A percentile compares a stretch with the other conserved stretches of the same genome.
These are phyloP conservation scores for Dentipellis fragilis DNA, from an alignment of 768 basidiomycete species.

Conservation along the genomic window DNA sequence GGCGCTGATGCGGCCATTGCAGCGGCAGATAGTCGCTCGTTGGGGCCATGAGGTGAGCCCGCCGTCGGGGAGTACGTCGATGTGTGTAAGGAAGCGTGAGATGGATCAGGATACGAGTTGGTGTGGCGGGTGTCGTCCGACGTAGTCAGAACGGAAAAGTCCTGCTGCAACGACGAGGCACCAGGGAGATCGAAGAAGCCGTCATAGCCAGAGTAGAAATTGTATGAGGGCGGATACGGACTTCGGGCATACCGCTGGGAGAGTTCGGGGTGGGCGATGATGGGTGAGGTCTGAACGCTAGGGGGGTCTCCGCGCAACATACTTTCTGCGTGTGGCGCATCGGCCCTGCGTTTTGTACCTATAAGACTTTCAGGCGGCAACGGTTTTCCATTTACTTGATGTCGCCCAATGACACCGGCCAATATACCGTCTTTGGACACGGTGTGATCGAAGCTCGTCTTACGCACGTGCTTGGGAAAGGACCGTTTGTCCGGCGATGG, in stretches of 20 bases:
- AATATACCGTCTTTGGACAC: slow-evolving; percentile 59
- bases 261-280: slow-evolving; percentile 7
- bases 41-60: slow-evolving; percentile 20
- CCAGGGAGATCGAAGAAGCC: slow-evolving; percentile 38
- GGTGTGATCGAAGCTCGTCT: slow-evolving; percentile 94
- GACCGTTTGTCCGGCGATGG: slow-evolving; percentile 32
- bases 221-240: slow-evolving; percentile 25
- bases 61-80: slow-evolving; percentile 28
- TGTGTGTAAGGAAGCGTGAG: slow-evolving; percentile 17
- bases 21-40: slow-evolving; percentile 53
- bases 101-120: slow-evolving; percentile 16
- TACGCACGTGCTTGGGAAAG: slow-evolving; percentile 81
- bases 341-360: slow-evolving; percentile 73
- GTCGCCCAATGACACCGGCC: slow-evolving; percentile 50
- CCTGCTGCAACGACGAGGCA: slow-evolving; percentile 20
- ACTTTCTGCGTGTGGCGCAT: slow-evolving; percentile 72
- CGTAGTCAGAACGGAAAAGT: slow-evolving; percentile 18
- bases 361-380: slow-evolving; percentile 51
- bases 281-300: slow-evolving; percentile 11
- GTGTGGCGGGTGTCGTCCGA: slow-evolving; percentile 13
- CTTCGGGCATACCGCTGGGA: slow-evolving; percentile 12
- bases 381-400: slow-evolving; percentile 76
- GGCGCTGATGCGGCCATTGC: slow-evolving; percentile 55
- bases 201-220: slow-evolving; percentile 59
- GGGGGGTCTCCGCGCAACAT: slow-evolving; percentile 73